Evolutionary conservation across 1,284 basidiomycete species (phyloP), one percentile per base, ranked within the genome.

Genomic region (Entoloma clypeatum): DNA sequence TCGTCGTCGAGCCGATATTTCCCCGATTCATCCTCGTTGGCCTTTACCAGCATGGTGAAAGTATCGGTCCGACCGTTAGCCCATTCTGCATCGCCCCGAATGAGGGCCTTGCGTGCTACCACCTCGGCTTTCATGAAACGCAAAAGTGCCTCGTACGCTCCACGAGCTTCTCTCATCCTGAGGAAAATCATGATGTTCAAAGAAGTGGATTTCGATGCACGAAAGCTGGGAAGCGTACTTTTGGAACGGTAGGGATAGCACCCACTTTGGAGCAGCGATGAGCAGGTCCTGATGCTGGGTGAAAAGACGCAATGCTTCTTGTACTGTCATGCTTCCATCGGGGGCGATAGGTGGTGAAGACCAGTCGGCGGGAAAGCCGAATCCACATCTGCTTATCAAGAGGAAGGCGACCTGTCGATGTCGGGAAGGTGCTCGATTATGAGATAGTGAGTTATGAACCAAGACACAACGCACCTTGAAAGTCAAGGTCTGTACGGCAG

Each of bases 341-440:
- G 56, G 47, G 7, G 55, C 53, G 33, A 42, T 57, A 0, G 66
- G 61, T 13, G 63, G 58, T 7, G 65, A 56, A 14, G 49, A 45
- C 76, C 77, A 79, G 24, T 58, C 59, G 41, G 72, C 72, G 1
- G 67, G 60, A 30, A 75, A 61, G 4, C 76, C 75, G 36, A 77
- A 77, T 1, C 71, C 74, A 44, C 72, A 76, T 33, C 60, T 67
- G 4, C 67, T 67, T 28, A 79, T 68, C 13, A 77, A 61, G 19
- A 74, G 57, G 7, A 79, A 58, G 0, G 73, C 68, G 10, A 75
- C 53, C 72, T 76, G 39, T n/a, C 22, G n/a, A 10, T n/a, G n/a
- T n/a, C n/a, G n/a, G n/a, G n/a, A n/a, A n/a, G 11, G 31, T 17
- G 6, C 22, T 39, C 24, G 41, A n/a, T n/a, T n/a, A n/a, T n/a